Conservation (phyloP, 345 rosid genomes). For the Gossypium longicalyx region DNA sequence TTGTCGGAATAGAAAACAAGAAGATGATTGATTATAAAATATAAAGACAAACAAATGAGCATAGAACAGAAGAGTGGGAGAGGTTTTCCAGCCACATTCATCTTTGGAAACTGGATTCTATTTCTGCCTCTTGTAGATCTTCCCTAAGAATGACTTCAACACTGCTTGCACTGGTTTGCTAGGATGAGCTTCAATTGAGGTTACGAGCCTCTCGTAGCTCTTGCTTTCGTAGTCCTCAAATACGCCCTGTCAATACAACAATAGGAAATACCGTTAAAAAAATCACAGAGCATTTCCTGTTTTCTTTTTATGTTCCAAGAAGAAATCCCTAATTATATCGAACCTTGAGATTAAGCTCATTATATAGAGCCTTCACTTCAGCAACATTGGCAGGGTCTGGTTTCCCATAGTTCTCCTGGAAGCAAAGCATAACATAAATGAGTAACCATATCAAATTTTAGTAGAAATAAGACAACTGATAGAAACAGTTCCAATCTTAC, state of each 20-base stretch:
- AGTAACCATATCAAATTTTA: background rate
- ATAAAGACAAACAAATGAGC: constrained; percentile 17
- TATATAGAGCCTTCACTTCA: constrained; percentile 65
- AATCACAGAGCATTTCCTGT: background rate
- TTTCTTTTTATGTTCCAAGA: background rate
- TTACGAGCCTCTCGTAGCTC: constrained; percentile 59
- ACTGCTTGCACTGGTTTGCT: constrained; percentile 73
- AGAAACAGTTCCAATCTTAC: constrained; percentile 29
- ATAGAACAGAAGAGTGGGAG: constrained; percentile 6
- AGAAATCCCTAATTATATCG: background rate
- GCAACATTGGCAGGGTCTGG: constrained; percentile 52
- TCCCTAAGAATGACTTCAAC: constrained; percentile 75
- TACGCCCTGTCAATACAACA: constrained; percentile 34
- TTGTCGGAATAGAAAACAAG: background rate
- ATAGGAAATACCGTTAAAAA: background rate
- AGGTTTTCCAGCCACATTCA: background rate
- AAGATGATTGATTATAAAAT: background rate
- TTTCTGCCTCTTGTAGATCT: constrained; percentile 87
- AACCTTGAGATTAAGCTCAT: constrained; percentile 71
- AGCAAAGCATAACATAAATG: constrained; percentile 3
- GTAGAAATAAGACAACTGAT: background rate
- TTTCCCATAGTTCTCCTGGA: constrained; percentile 80
- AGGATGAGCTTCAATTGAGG: constrained; percentile 62
- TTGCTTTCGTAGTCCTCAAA: constrained; percentile 69
- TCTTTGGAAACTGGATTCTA: constrained; percentile 16